Conservation (phyloP, 305 asterid genomes). For the Fraxinus baroniana region DNA sequence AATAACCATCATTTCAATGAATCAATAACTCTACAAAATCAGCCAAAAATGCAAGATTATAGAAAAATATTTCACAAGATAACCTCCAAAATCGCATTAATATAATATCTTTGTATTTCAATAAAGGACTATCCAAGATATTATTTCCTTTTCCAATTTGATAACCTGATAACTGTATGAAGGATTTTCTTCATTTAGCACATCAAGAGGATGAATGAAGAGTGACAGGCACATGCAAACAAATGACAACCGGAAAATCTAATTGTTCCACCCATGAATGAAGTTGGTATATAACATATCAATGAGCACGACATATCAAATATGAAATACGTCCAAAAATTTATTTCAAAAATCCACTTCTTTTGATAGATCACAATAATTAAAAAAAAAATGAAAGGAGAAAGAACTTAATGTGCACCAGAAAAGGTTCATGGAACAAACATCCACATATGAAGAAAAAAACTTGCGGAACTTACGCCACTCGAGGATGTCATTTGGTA, state of each 20-base stretch:
- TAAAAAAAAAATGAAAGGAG: not conserved
- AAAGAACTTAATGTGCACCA: not conserved
- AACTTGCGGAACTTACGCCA: slow-evolving; percentile 75
- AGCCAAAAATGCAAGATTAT: not conserved
- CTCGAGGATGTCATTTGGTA: slow-evolving; percentile 88
- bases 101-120: slow-evolving; percentile 3
- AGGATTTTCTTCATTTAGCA: not conserved
- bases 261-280: not conserved
- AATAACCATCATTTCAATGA: slow-evolving; percentile 9
- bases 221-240: not conserved
- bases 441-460: not conserved
- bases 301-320: slow-evolving; percentile 3
- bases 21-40: not conserved
- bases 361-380: not conserved
- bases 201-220: slow-evolving; percentile 1
- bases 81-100: not conserved
- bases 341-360: not conserved
- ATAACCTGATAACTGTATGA: not conserved
- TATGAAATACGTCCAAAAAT: slow-evolving; percentile 11
- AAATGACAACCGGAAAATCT: not conserved
- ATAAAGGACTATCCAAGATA: not conserved
- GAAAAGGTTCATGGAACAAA: not conserved
- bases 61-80: not conserved
- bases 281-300: not conserved
- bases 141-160: not conserved